Evolutionary conservation across 352 stramenopile species (phyloP), one percentile per base, ranked within the genome.

Genomic region (Aphanomyces euteiches): DNA sequence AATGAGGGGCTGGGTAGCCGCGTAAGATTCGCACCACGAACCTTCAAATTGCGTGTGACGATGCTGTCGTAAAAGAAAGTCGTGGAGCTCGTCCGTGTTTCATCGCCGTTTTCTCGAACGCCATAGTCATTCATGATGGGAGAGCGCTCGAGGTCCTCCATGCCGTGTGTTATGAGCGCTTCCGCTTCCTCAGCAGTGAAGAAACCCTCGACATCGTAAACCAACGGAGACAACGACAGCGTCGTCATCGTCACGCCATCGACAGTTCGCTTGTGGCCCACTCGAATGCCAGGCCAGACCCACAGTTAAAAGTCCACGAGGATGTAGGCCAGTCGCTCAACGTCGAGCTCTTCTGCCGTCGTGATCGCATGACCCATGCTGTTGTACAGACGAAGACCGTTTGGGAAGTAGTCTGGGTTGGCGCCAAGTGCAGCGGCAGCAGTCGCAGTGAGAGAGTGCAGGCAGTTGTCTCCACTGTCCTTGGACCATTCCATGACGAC

Each of bases 271-370:
- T 76, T 72, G 60, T 90, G 75, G 53, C 81, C 84, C 15, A 91
- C 78, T 56, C 84, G 80, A 43, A 92, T 76, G 36, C 84, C 82
- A 39, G 84, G 84, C 84, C 81, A 90, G 17, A 88, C 83, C 82
- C 84, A 92, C 19, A 90, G 78, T 71, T 89, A 79, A 56, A 77
- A 78, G 43, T 89, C 79, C 17, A 89, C 74, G 56, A 92, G 68
- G n/a, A 92, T 79, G 69, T 92, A 82, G 28, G 28, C 28, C 28
- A 28, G 28, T 28, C 28, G 28, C 28, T 28, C 28, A 2, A 28
- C 28, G 28, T 28, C 28, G 0, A 28, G 28, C 28, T 28, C 28
- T 28, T 0, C 28, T 2, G 28, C 28, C 28, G 28, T 28, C 28
- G 28, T 28, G 28, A 28, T 28, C 28, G 28, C 28, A 2, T 28